Percentiles rank a stretch among this genome's conserved stretches.
These are phyloP conservation scores for Ziziphus jujuba DNA, from an alignment of 306 rosid species.

Conservation along the genomic window DNA sequence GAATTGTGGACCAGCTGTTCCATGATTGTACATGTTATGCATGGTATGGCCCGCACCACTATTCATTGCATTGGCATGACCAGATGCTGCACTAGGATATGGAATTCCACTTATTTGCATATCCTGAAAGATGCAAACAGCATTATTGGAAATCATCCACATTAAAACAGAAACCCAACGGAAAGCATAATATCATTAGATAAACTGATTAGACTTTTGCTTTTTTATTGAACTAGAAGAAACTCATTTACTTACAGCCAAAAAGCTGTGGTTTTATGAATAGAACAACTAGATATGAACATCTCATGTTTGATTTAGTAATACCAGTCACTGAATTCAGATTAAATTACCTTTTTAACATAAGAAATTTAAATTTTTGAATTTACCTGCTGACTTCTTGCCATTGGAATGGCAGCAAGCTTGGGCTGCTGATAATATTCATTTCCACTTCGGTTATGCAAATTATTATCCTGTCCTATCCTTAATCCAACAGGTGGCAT, in stretches of 20 bases:
- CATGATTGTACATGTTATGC: constrained; percentile 58
- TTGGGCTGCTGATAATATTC: constrained; percentile 77
- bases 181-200: background rate
- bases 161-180: background rate
- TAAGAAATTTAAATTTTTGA: too few species aligned
- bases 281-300: background rate
- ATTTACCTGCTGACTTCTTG: constrained; percentile 75
- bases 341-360: too few species aligned
- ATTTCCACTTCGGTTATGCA: constrained; percentile 59
- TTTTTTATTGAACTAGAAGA: background rate
- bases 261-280: too few species aligned
- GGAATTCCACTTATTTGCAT: constrained; percentile 56
- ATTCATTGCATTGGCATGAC: constrained; percentile 51
- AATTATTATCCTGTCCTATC: constrained; percentile 55
- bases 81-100: constrained; percentile 54
- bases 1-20: constrained; percentile 58
- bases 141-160: constrained; percentile 5
- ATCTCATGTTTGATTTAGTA: background rate
- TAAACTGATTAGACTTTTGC: background rate
- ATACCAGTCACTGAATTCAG: background rate
- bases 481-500: constrained; percentile 53
- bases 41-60: constrained; percentile 56
- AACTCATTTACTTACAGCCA: too few species aligned
- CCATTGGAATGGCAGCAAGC: constrained; percentile 63
- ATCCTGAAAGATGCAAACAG: constrained; percentile 54